A percentile compares a stretch with the other conserved stretches of the same genome.
phyloP scores from a whole-genome alignment of 2,329 filamentous ascomycete species.

The Chalaropsis thielavioides region DNA sequence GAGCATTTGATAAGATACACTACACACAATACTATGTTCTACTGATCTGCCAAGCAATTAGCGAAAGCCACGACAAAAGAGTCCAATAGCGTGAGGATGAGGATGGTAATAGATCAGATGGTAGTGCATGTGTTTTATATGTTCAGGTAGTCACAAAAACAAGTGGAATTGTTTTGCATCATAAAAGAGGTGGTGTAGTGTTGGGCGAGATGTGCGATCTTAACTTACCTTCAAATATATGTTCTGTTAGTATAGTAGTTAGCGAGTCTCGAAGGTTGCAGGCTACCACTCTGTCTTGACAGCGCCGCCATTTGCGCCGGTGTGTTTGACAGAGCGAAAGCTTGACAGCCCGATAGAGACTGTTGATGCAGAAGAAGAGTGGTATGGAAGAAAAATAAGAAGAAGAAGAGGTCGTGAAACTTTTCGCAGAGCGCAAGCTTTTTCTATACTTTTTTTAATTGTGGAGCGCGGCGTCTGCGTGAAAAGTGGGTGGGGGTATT shows the following conservation, averaged over 20 bases:
- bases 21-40: not conserved
- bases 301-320: not conserved
- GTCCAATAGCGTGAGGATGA: too few relatives aligned
- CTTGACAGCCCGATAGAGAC: not conserved
- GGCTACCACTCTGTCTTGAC: not conserved
- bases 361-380: not conserved
- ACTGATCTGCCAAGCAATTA: not conserved
- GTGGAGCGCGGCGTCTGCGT: not conserved
- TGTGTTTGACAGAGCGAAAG: not conserved
- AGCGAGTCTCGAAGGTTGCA: not conserved
- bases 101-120: slow-evolving; percentile 41
- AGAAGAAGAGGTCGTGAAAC: not conserved
- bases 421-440: slow-evolving; percentile 1
- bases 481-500: slow-evolving; percentile 12
- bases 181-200: slow-evolving; percentile 1
- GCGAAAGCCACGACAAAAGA: not conserved
- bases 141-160: slow-evolving; percentile 29
- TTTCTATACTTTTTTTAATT: slow-evolving; percentile 13
- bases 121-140: slow-evolving; percentile 50
- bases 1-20: not conserved
- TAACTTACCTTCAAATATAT: slow-evolving; percentile 2
- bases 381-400: not conserved
- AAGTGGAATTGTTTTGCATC: slow-evolving; percentile 18
- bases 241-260: not conserved
- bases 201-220: not conserved